Base-by-base conservation (phyloP, 106 monocot genomes). In the Acanthochlamys bracteata region DNA sequence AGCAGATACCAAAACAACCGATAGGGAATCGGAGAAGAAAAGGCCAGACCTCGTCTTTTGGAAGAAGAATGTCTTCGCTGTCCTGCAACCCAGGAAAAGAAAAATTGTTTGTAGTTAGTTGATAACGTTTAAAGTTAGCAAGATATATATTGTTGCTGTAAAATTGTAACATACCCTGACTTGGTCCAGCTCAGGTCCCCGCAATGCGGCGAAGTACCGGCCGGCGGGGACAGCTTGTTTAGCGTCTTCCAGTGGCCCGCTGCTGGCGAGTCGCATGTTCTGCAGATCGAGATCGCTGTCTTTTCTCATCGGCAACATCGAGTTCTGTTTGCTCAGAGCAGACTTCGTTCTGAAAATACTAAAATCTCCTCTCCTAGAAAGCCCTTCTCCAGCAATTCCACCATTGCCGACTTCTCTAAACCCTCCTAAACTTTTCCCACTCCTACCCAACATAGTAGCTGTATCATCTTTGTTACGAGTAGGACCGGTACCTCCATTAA, bases 21-120 rank as follows among this genome's bases (percentile, higher is more conserved):
- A 94, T 75, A 14, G 93, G 93, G 66, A 94, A 94, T 12, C 93
- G 93, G 57, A 94, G 93, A 53, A 94, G 86, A 79, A 94, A 94
- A 11, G 93, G 93, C 93, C 93, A 94, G 9, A 42, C 47, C 69
- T 89, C 80, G 71, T 93, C 93, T 55, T 86, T 89, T 16, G 93
- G 93, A 2, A 93, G 81, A 9, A 93, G 83, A 11, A 89, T 89
- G 83, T 93, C 89, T 53, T 93, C 93, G 24, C 60, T 71, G 10
- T 89, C 92, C 92, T 92, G 11, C 39, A 41, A 14, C n/a, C n/a
- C n/a, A n/a, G n/a, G n/a, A n/a, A n/a, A n/a, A n/a, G n/a, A n/a
- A n/a, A n/a, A n/a, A n/a, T n/a, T n/a, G n/a, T n/a, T n/a, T n/a
- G n/a, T n/a, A n/a, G n/a, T n/a, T n/a, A n/a, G n/a, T n/a, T n/a